phyloP scores from a whole-genome alignment of 257 asterid species.

The Nicotiana noctiflora region DNA sequence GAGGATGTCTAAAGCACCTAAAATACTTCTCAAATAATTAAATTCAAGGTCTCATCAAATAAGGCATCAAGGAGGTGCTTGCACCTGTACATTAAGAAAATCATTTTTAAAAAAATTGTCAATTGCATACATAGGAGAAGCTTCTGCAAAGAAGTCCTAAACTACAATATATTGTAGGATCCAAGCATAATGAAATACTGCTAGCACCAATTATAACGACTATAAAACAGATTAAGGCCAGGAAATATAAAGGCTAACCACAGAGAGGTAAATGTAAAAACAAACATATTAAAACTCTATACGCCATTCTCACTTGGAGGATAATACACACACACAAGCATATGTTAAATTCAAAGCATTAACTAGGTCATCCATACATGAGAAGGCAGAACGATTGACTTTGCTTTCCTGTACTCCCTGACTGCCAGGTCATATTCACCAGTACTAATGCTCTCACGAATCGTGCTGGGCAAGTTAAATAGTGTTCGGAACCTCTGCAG shows the following conservation, averaged over 20 bases:
- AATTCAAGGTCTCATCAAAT: neutral
- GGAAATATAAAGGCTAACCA: slow-evolving; percentile 2
- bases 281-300: neutral
- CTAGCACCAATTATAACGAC: neutral
- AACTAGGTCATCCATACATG: slow-evolving; percentile 47
- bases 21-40: neutral
- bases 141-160: neutral
- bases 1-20: too few relatives aligned
- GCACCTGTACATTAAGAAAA: neutral
- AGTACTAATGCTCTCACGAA: slow-evolving; percentile 84
- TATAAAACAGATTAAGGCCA: neutral
- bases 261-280: neutral
- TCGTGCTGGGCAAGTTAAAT: slow-evolving; percentile 94
- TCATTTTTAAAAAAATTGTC: neutral
- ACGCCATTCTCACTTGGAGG: neutral
- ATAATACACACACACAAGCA: neutral
- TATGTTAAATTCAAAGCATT: neutral
- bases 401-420: slow-evolving; percentile 97
- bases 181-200: neutral
- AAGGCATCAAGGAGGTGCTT: neutral
- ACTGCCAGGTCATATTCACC: slow-evolving; percentile 99
- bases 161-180: slow-evolving; percentile 1
- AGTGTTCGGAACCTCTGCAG: slow-evolving; percentile 97
- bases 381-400: slow-evolving; percentile 96
- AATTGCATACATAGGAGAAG: neutral